Evolutionary conservation across 371 early-diverging fungal species (phyloP), one percentile per base, ranked within the genome.

Genomic region (Choanephora cucurbitarum): DNA sequence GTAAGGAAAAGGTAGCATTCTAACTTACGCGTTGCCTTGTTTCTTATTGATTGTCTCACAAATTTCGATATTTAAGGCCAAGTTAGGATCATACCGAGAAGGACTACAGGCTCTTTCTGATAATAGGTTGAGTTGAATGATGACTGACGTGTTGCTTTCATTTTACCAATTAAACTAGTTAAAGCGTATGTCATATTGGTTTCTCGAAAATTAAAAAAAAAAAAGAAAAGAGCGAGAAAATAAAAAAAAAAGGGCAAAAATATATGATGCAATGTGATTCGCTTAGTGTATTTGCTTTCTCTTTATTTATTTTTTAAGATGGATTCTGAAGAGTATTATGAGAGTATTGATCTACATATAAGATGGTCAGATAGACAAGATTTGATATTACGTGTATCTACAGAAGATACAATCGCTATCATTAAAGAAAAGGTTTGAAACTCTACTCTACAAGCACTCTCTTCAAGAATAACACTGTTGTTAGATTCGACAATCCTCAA

Each of bases 31-130:
- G 67, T 82, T 90, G 56, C 91, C 89, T 64, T 89, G 85, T 64
- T 92, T 93, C 57, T 85, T 81, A 67, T 95, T 97, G 63, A 97
- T 91, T 43, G 92, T 72, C 64, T 96, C 98, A 69, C 92, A 91
- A 44, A 97, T 93, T 73, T 96, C 96, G 41, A 95, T 81, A 72
- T 95, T 93, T 43, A 96, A 79, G 14, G 87, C 82, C 52, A 95
- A 62, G 73, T 94, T 92, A 2, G 96, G 91, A 47, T 90, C 89
- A 24, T 61, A 67, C 7, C 82, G 79, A 22, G 82, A 75, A 1
- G 89, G 81, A 58, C 83, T 80, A 67, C 96, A 95, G 1, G 94
- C 96, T 55, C 86, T 83, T 52, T 88, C 91, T 90, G 67, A 39
- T 15, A 18, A 48, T 19, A 13, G n/a, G 22, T 44, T 44, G n/a